Evolutionary conservation across 1,139 yeast species (phyloP), one percentile per base, ranked within the genome.

Genomic region (Protomyces pachydermus): DNA sequence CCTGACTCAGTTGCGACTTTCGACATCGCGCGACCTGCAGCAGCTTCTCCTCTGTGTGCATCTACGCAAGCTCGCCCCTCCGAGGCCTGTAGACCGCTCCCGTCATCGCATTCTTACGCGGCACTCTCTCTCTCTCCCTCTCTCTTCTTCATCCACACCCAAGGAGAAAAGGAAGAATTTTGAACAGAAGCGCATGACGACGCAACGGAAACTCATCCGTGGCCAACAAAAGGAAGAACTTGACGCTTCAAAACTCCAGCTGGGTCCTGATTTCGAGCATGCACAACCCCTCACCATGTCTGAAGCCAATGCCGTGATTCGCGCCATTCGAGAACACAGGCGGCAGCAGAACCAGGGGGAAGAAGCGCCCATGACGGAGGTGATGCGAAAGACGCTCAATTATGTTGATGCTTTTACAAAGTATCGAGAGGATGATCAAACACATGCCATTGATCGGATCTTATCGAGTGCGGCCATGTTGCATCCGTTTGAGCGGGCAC

Each of bases 401-500:
- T 91, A 90, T 74, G 79, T 95, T 68, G 82, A 95, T 3, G 84
- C 84, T 57, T 93, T 93, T 77, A 86, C 97, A 8, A 81, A 98
- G 70, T 93, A 91, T 76, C 86, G 90, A 76, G 95, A 91, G 74
- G 87, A 91, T 60, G 93, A 91, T 68, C 89, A 97, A 0, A 93
- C 95, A 42, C 87, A 89, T 68, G 96, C 98, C 0, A 98, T 91
- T 39, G 98, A 66, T 16, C n/a, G 52, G 34, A 65, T 57, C 37
- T 39, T 65, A 16, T 45, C 57, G 16, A 57, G 61, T 28, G 57
- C 56, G 20, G 51, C 51, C 12, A 53, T 56, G 10, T 78, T 93
- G 71, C 98, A 93, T 77, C 98, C 98, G 1, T 95, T 93, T 75
- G 99, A 93, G 76, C 80, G 90, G 64, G 97, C 98, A 0, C 98